Base-by-base conservation (phyloP, 495 filamentous ascomycete species). In the Xylaria scruposa region DNA sequence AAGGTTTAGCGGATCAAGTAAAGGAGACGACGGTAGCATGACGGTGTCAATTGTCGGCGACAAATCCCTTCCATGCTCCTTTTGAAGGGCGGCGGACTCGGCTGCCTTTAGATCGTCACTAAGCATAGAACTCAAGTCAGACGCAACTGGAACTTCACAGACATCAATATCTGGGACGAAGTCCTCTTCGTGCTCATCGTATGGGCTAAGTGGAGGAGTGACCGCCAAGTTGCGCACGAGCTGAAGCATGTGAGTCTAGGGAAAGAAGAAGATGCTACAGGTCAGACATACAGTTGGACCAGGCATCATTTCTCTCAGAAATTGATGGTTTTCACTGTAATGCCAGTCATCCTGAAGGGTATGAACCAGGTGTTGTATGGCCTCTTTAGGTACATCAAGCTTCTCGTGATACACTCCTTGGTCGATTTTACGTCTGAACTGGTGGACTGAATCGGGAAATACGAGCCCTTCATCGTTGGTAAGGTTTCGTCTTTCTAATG, bases 171-270 rank as follows among this genome's bases (percentile, higher is more conserved):
- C 83, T 10, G 88, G 85, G 36, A 87, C 67, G 56, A 83, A 90
- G 44, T 82, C 81, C 24, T 80, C 76, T 15, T 73, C 49, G 1
- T 82, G 61, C 10, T 81, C 82, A 6, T 78, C 73, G 21, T 79
- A 63, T 2, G 90, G 89, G 49, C 88, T 85, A 13, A 92, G 78
- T 15, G 89, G 90, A 38, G 90, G 91, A 13, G 90, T 90, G 36
- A 91, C 66, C 70, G 70, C 36, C 47, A 72, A 9, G 33, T 75
- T 70, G 44, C 46, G 78, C 33, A 29, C 46, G 13, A 17, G 31
- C 67, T 73, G 69, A 21, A 3, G 19, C 59, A 40, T 5, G 38
- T 65, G 33, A 31, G 72, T 51, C 62, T 44, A 40, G 8, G 9
- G 4, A 17, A 7, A 65, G 26, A 7, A 38, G 51, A 15, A 1